Percentiles rank a stretch among this genome's conserved stretches.
These are phyloP conservation scores for Leucocoprinus birnbaumii DNA, from an alignment of 768 basidiomycete genomes.

Conservation along the genomic window DNA sequence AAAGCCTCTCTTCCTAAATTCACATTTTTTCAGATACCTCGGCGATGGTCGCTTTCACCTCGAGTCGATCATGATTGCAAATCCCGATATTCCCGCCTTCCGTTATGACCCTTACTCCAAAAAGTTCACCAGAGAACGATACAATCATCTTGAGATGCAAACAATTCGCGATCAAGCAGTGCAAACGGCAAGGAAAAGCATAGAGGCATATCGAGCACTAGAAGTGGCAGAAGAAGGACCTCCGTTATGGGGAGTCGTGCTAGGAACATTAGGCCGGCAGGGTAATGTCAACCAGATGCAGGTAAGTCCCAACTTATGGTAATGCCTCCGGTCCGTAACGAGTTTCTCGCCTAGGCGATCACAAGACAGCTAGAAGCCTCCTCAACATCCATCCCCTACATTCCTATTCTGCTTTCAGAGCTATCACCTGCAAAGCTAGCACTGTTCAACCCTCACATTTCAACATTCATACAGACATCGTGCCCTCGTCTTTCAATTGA, in stretches of 20 bases:
- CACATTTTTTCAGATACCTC: constrained; percentile 63
- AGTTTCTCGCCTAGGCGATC: constrained; percentile 50
- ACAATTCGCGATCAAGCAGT: constrained; percentile 72
- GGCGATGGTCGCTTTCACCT: constrained; percentile 98
- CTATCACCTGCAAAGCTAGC: constrained; percentile 93
- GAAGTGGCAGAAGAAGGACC: constrained; percentile 11
- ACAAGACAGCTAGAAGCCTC: constrained; percentile 63
- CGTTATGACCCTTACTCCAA: constrained; percentile 99
- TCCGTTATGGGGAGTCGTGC: constrained; percentile 84
- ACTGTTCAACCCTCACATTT: constrained; percentile 77
- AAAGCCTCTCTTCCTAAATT: neutral
- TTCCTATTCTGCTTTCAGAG: constrained; percentile 93
- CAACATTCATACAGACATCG: constrained; percentile 93
- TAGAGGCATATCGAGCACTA: constrained; percentile 31
- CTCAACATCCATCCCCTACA: constrained; percentile 59
- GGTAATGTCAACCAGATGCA: constrained; percentile 89
- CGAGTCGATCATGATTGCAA: constrained; percentile 99
- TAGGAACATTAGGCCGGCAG: constrained; percentile 94
- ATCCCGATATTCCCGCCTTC: constrained; percentile 91
- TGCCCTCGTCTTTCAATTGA: constrained; percentile 97
- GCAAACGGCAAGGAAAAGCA: constrained; percentile 64
- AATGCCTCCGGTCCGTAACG: neutral
- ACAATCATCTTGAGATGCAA: constrained; percentile 89
- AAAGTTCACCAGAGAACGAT: constrained; percentile 90
- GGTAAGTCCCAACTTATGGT: constrained; percentile 31